Conservation (phyloP, 2,329 filamentous ascomycete genomes). For the Microsporum canis region DNA sequence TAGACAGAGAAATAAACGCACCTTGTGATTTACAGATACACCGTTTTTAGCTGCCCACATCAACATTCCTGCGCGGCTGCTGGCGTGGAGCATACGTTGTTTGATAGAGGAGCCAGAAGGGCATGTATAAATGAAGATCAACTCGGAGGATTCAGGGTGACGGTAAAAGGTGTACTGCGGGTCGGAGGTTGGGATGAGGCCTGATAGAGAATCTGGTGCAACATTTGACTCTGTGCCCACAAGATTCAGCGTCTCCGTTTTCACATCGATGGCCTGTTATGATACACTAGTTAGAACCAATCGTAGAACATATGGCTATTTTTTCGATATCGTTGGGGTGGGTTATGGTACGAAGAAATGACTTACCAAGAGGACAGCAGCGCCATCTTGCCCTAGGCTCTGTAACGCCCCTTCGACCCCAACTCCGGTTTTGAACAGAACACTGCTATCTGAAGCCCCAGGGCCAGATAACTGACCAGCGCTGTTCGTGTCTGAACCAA, state of each 20-base stretch:
- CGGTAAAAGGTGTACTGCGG: constrained; percentile 53
- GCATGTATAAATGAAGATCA: constrained; percentile 56
- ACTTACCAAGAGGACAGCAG: constrained; percentile 40
- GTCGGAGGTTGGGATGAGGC: constrained; percentile 41
- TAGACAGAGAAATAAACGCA: constrained; percentile 21
- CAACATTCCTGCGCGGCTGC: constrained; percentile 45
- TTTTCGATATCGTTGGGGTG: not conserved
- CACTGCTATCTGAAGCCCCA: constrained; percentile 15
- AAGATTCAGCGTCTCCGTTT: constrained; percentile 47
- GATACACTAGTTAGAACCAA: constrained; percentile 16
- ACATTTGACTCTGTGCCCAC: constrained; percentile 35
- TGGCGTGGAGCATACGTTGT: constrained; percentile 55
- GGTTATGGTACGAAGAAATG: constrained; percentile 1
- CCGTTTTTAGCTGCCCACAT: constrained; percentile 44
- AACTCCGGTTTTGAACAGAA: constrained; percentile 44
- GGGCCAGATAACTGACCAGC: constrained; percentile 30
- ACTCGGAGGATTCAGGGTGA: constrained; percentile 36
- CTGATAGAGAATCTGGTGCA: constrained; percentile 35
- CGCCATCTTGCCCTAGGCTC: constrained; percentile 22
- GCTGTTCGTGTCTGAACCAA: constrained; percentile 14
- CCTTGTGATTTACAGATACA: constrained; percentile 47
- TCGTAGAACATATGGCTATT: not conserved
- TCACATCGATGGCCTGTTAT: constrained; percentile 28
- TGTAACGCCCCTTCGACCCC: constrained; percentile 43
- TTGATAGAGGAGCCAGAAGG: constrained; percentile 50